These are phyloP conservation scores for Rubroshorea leprosula DNA, from an alignment of 345 rosid species.

Conservation along the genomic window DNA sequence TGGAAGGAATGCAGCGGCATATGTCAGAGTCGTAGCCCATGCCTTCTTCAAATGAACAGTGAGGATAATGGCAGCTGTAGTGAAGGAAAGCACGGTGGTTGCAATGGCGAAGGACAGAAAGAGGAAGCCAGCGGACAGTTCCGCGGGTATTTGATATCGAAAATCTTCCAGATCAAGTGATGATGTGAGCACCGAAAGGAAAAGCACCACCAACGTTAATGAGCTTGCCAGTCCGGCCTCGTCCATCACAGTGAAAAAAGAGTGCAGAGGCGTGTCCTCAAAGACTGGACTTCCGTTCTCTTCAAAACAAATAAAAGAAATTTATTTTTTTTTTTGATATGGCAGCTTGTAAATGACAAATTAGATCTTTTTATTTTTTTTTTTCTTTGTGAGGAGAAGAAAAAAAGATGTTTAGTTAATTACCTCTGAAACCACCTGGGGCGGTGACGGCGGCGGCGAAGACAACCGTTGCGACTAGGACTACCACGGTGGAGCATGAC, in stretches of 20 bases:
- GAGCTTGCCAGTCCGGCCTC: slow-evolving; percentile 12
- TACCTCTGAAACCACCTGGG: slow-evolving; percentile 17
- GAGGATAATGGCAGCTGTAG: slow-evolving; percentile 17
- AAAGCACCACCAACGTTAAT: slow-evolving; percentile 15
- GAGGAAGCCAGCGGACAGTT: slow-evolving; percentile 14
- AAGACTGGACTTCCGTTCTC: too few species aligned
- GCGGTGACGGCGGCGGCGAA: slow-evolving; percentile 19
- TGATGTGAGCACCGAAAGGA: slow-evolving; percentile 23
- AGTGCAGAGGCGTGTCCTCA: slow-evolving; percentile 8
- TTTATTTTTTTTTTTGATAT: too few species aligned
- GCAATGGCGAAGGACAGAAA: slow-evolving; percentile 19
- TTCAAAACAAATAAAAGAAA: too few species aligned
- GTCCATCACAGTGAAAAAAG: slow-evolving; percentile 14
- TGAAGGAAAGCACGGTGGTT: slow-evolving; percentile 17
- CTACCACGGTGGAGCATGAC: slow-evolving; percentile 23
- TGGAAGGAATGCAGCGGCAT: slow-evolving; percentile 5
- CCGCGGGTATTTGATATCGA: slow-evolving; percentile 8
- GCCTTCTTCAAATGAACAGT: not conserved
- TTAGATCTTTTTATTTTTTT: too few species aligned
- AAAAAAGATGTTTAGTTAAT: too few species aligned
- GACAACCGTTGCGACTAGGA: slow-evolving; percentile 19
- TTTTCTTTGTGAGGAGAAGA: too few species aligned
- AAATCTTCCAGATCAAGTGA: slow-evolving; percentile 9
- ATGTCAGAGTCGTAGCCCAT: slow-evolving; percentile 8
- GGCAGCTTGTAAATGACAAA: too few species aligned